These are phyloP conservation scores for Sporothrix protearum DNA, from an alignment of 2,329 filamentous ascomycete species.

Conservation along the genomic window DNA sequence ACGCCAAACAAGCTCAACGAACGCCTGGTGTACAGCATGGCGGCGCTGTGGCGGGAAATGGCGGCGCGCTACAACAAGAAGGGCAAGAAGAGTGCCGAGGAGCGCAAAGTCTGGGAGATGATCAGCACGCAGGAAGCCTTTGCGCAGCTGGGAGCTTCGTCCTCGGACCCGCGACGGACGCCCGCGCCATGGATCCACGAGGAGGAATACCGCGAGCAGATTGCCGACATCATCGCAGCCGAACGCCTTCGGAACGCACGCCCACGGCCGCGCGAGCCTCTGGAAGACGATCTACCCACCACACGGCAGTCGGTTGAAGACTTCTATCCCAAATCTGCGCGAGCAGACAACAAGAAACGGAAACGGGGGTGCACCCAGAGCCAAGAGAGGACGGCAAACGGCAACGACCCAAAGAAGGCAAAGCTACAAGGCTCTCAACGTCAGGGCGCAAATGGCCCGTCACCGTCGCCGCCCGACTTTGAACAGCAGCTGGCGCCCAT, in stretches of 20 bases:
- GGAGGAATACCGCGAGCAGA: constrained; percentile 68
- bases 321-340: constrained; percentile 58
- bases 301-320: constrained; percentile 81
- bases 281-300: constrained; percentile 65
- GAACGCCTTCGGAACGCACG: constrained; percentile 53
- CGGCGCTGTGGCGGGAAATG: constrained; percentile 66
- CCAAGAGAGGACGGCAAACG: not conserved
- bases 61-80: constrained; percentile 50
- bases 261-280: constrained; percentile 57
- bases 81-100: constrained; percentile 75
- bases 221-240: constrained; percentile 55
- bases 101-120: constrained; percentile 59
- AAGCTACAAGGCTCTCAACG: not conserved
- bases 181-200: constrained; percentile 88
- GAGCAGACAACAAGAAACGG: constrained; percentile 18
- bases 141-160: constrained; percentile 84
- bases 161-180: constrained; percentile 70
- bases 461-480: constrained; percentile 22
- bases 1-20: constrained; percentile 62
- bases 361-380: not conserved
- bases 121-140: constrained; percentile 73
- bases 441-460: not conserved
- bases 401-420: not conserved
- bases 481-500: constrained; percentile 17
- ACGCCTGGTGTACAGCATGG: constrained; percentile 90